Percentiles rank a stretch among this genome's conserved stretches.
Evolutionary conservation across 164 flowering plant genomes (phyloP).

Genomic region (Dillenia suffruticosa): DNA sequence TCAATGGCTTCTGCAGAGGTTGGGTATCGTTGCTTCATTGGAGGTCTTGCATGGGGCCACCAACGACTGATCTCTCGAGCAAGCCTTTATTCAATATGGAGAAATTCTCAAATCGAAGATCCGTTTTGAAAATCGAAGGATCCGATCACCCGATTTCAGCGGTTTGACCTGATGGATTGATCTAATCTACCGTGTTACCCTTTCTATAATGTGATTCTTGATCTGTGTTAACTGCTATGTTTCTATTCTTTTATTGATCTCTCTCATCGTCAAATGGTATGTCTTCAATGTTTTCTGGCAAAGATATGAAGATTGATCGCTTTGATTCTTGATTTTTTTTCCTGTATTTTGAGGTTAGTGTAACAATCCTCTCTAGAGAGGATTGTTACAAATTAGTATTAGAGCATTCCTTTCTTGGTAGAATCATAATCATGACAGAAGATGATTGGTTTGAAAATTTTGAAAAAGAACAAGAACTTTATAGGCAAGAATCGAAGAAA

Average conservation of each 20-base stretch:
- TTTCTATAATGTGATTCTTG: slow-evolving; percentile 6
- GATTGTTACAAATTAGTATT: no score
- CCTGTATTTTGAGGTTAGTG: background rate
- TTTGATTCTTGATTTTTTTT: background rate
- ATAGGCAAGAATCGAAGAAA: no score
- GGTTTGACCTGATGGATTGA: slow-evolving; percentile 5
- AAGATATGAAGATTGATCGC: slow-evolving; percentile 10
- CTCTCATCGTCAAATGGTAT: slow-evolving; percentile 14
- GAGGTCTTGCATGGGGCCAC: slow-evolving; percentile 39
- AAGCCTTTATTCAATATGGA: slow-evolving; percentile 22
- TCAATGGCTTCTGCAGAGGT: slow-evolving; percentile 9
- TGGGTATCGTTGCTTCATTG: slow-evolving; percentile 30
- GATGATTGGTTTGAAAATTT: no score
- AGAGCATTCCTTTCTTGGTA: no score
- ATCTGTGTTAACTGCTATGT: slow-evolving; percentile 8
- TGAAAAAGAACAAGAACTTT: no score
- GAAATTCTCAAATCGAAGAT: slow-evolving; percentile 31
- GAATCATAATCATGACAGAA: no score
- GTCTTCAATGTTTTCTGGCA: slow-evolving; percentile 7
- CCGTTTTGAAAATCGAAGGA: slow-evolving; percentile 10
- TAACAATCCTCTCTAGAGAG: no score
- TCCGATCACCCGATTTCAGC: slow-evolving; percentile 13
- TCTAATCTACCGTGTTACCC: slow-evolving; percentile 4
- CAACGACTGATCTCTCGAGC: slow-evolving; percentile 16
- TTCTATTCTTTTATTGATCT: slow-evolving; percentile 11